Evolutionary conservation across 2,329 filamentous ascomycete species (phyloP).

Genomic region (Mycosphaerella sp.): DNA sequence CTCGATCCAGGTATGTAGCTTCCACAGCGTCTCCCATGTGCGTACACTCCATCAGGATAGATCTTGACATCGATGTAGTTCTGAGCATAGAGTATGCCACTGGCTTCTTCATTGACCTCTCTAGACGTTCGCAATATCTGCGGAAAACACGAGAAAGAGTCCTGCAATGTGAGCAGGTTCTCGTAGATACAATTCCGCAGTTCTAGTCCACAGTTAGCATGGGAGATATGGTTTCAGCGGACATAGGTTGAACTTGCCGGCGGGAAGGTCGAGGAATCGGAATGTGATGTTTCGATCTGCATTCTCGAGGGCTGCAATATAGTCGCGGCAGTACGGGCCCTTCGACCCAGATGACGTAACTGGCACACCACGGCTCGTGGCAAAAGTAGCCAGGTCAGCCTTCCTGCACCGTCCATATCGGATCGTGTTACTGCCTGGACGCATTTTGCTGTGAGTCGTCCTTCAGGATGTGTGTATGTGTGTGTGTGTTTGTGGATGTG

Average conservation of each 20-base stretch:
- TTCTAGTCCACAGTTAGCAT: constrained; percentile 2
- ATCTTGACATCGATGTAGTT: constrained; percentile 45
- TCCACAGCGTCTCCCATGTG: constrained; percentile 11
- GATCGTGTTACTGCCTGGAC: neutral
- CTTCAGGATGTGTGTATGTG: too few relatives aligned
- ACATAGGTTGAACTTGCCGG: neutral
- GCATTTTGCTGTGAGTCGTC: too few relatives aligned
- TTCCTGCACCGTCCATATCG: constrained; percentile 13
- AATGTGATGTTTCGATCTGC: constrained; percentile 11
- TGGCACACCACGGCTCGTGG: constrained; percentile 1
- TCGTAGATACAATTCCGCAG: constrained; percentile 13
- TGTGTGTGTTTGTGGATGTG: too few relatives aligned
- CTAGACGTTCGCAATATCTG: constrained; percentile 37
- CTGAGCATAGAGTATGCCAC: constrained; percentile 41
- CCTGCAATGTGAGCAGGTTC: constrained; percentile 7
- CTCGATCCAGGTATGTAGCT: neutral
- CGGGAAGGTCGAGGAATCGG: constrained; percentile 13
- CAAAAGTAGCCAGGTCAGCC: constrained; percentile 13
- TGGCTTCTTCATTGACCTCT: constrained; percentile 38
- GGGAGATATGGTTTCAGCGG: neutral
- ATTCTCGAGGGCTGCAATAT: constrained; percentile 8
- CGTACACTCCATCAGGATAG: constrained; percentile 7
- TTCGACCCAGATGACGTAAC: neutral
- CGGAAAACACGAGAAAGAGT: constrained; percentile 34
- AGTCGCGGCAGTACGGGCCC: constrained; percentile 6